Base-by-base conservation (phyloP, 345 rosid genomes). In the Xanthoceras sorbifolium region DNA sequence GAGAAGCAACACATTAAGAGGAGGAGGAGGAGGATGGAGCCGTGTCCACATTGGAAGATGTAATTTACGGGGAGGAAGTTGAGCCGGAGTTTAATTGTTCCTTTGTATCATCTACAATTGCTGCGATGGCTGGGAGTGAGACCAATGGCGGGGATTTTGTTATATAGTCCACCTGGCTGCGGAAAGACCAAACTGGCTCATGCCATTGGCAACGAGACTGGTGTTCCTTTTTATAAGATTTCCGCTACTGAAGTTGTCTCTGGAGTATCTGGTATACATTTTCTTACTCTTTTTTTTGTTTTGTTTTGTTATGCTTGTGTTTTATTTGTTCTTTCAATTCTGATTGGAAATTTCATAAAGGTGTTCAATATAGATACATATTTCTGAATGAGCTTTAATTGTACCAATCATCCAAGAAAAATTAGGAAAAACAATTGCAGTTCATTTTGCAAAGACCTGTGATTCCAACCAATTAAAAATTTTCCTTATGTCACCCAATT, bases 241-340 rank as follows among this genome's bases (percentile, higher is more conserved):
- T 92, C 98, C 1, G 95, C 97, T 1, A 85, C 97, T 15, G 93
- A 94, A 61, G 86, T 92, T 14, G 92, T 92, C 62, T 88, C 95
- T 52, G 92, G 90, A 20, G 92, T 93, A 40, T 87, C 97, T 22
- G 98, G 98, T 93, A 85, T 72, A n/a, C 3, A 31, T 69, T 69
- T 70, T 1, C 31, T 71, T 22, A 48, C 6, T 1, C 22, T 52
- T 9, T 23, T 57, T 65, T n/a, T n/a, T 54, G 52, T 17, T 38
- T 73, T 32, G 36, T 32, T 32, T 4, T 46, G 42, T 52, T 32
- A 38, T 32, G 22, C 64, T 55, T 55, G 31, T 2, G 8, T n/a
- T 60, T 64, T 63, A 4, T 73, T 65, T 54, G 34, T 20, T 42
- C 25, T 79, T 48, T 73, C 18, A 15, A 44, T 74, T n/a, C 12